Conservation (phyloP, 2,329 filamentous ascomycete species). For the Cercospora zeae-maydis region DNA sequence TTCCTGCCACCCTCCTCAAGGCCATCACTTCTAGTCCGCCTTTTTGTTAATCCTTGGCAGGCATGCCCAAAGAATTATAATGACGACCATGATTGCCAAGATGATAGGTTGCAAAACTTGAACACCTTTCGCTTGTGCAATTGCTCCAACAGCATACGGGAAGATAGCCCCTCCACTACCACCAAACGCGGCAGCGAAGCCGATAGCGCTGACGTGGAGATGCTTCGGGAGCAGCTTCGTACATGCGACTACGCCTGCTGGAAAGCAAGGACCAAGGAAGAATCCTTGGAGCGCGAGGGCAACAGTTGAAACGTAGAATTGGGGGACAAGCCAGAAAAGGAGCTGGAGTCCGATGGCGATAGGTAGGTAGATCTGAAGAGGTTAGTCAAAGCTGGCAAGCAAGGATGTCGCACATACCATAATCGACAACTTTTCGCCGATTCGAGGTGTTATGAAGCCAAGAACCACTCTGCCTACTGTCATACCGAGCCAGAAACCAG, state of each 20-base stretch:
- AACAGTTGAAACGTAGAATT: constrained; percentile 69
- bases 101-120: constrained; percentile 59
- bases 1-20: neutral
- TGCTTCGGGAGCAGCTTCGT: constrained; percentile 71
- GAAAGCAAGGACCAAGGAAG: constrained; percentile 76
- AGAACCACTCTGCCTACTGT: constrained; percentile 69
- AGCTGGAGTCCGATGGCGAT: constrained; percentile 63
- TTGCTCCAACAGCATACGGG: constrained; percentile 64
- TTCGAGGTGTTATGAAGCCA: constrained; percentile 69
- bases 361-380: constrained; percentile 57
- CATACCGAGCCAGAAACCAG: constrained; percentile 80
- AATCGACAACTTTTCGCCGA: constrained; percentile 65
- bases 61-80: constrained; percentile 51
- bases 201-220: constrained; percentile 74
- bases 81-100: constrained; percentile 51
- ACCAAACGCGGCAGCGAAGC: constrained; percentile 75
- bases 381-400: constrained; percentile 13
- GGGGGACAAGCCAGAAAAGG: constrained; percentile 77
- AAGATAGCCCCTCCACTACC: constrained; percentile 66
- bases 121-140: constrained; percentile 60
- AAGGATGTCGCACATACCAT: constrained; percentile 29
- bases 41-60: constrained; percentile 48
- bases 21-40: constrained; percentile 28
- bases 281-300: constrained; percentile 71
- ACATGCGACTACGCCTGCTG: constrained; percentile 67